Conservation (phyloP, 768 basidiomycete species). For the Phaffia tasmanica region DNA sequence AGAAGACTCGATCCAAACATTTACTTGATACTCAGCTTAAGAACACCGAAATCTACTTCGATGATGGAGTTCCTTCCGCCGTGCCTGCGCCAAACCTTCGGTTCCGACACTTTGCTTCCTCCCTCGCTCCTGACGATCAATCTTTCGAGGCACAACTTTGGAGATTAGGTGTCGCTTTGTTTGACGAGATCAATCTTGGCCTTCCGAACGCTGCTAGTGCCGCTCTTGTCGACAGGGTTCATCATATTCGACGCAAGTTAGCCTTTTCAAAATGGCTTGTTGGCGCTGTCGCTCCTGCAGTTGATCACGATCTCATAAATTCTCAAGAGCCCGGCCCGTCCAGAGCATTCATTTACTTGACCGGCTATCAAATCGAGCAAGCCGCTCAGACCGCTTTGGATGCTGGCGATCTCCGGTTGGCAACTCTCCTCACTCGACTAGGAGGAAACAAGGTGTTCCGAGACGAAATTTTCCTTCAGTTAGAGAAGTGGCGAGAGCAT, state of each 20-base stretch:
- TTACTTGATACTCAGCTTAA: slow-evolving; percentile 66
- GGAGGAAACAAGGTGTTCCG: slow-evolving; percentile 65
- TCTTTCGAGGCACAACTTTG: slow-evolving; percentile 70
- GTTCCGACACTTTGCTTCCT: slow-evolving; percentile 63
- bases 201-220: slow-evolving; percentile 49
- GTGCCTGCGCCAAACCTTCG: slow-evolving; percentile 41
- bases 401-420: slow-evolving; percentile 67
- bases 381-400: slow-evolving; percentile 66
- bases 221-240: slow-evolving; percentile 53
- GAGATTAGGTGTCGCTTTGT: slow-evolving; percentile 76
- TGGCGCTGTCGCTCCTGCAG: slow-evolving; percentile 53
- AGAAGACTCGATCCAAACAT: slow-evolving; percentile 45
- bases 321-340: slow-evolving; percentile 40
- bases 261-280: slow-evolving; percentile 78
- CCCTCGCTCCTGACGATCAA: slow-evolving; percentile 60
- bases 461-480: slow-evolving; percentile 59
- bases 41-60: slow-evolving; percentile 53
- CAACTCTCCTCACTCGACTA: slow-evolving; percentile 71
- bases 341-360: slow-evolving; percentile 62
- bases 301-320: slow-evolving; percentile 59
- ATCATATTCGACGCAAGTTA: slow-evolving; percentile 58
- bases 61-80: slow-evolving; percentile 47
- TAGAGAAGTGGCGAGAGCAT: slow-evolving; percentile 72
- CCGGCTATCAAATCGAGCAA: slow-evolving; percentile 75
- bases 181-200: slow-evolving; percentile 66